Evolutionary conservation across 2,329 filamentous ascomycete genomes (phyloP).

Genomic region (Pseudogymnoascus sp.): DNA sequence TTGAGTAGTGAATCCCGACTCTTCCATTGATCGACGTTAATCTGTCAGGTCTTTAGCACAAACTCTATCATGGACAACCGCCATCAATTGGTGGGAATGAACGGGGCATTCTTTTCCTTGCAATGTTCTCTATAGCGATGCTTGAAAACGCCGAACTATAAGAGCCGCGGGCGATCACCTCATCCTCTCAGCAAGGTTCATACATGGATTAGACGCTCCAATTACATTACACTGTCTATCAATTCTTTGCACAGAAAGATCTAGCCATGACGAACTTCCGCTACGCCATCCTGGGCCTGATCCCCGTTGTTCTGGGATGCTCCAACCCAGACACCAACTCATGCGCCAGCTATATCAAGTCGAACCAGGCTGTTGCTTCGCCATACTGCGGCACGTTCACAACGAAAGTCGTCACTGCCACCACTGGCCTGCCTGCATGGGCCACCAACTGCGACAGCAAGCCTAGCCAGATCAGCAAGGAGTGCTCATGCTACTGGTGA

Average conservation of each 20-base stretch:
- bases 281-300: background rate
- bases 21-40: background rate
- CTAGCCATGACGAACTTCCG: background rate
- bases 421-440: background rate
- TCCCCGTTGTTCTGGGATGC: background rate
- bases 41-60: background rate
- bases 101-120: background rate
- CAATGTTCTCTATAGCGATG: background rate
- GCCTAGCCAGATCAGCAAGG: background rate
- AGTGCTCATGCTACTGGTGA: background rate
- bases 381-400: background rate
- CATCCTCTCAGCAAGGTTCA: slow-evolving; percentile 1
- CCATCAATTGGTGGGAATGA: background rate
- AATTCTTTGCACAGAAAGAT: background rate
- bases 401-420: background rate
- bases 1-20: background rate
- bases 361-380: background rate
- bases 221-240: background rate
- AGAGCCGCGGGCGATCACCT: background rate
- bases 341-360: background rate
- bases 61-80: background rate
- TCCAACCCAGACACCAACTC: background rate
- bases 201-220: background rate
- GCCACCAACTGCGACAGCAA: background rate
- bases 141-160: background rate